These are phyloP conservation scores for Globisporangium ultimum DNA, from an alignment of 352 stramenopile genomes.

Conservation along the genomic window DNA sequence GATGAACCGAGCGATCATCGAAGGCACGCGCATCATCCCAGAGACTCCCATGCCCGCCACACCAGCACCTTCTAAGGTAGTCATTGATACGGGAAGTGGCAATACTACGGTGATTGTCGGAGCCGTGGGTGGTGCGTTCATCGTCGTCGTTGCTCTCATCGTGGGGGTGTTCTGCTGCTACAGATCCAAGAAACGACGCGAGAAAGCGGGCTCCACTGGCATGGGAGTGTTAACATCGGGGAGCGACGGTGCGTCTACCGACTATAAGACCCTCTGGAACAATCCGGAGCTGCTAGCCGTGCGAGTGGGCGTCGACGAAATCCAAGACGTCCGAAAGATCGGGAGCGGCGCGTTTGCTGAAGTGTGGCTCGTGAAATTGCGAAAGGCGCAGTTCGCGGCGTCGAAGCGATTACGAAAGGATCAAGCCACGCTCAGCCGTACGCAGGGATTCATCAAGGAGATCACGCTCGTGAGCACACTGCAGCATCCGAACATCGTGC, in stretches of 20 bases:
- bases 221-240: not conserved
- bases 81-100: not conserved
- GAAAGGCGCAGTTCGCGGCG: conserved; percentile 19
- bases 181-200: not conserved
- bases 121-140: not conserved
- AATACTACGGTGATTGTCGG: not conserved
- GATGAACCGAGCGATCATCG: not conserved
- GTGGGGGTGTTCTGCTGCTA: not conserved
- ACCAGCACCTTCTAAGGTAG: not conserved
- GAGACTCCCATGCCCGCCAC: not conserved
- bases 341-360: conserved; percentile 31
- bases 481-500: conserved; percentile 16
- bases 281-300: conserved; percentile 36
- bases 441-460: conserved; percentile 19
- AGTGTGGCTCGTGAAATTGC: conserved; percentile 43
- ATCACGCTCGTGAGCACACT: conserved; percentile 13
- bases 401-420: conserved; percentile 20
- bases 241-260: not conserved
- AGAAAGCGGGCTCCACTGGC: not conserved
- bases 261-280: conserved; percentile 25
- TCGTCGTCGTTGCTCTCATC: conserved; percentile 2
- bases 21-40: not conserved
- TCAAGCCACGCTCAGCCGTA: not conserved
- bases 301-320: conserved; percentile 33
- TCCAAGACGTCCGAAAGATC: conserved; percentile 46